Conservation (phyloP, 306 rosid genomes). For the Trifolium dubium region DNA sequence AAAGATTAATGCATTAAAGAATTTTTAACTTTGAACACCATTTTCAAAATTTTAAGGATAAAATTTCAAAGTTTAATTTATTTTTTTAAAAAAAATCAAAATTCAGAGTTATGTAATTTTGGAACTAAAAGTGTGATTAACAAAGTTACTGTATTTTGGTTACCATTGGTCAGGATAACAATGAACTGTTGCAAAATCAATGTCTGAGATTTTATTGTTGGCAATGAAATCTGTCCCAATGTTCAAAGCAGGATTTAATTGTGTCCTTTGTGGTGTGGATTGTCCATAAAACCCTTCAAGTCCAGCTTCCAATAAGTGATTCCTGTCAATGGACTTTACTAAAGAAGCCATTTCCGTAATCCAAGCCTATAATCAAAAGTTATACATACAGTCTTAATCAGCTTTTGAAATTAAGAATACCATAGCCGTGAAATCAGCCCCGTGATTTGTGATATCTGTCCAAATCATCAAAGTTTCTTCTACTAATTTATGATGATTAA, state of each 20-base stretch:
- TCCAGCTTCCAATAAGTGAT: conserved; percentile 87
- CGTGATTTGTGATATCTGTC: conserved; percentile 38
- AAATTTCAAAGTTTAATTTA: background rate
- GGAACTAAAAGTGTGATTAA: background rate
- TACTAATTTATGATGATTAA: too few species aligned
- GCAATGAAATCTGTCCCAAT: conserved; percentile 87
- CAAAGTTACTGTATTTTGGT: background rate
- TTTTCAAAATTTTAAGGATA: background rate
- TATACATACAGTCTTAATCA: conserved; percentile 14
- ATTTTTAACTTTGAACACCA: background rate
- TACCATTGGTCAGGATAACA: conserved; percentile 97
- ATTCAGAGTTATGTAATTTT: background rate
- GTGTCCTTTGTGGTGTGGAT: conserved; percentile 71
- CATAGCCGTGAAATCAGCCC: conserved; percentile 28
- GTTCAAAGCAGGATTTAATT: conserved; percentile 65
- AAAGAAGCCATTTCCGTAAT: conserved; percentile 86
- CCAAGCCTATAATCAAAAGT: conserved; percentile 67
- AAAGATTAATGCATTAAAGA: too few species aligned
- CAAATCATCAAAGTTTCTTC: background rate
- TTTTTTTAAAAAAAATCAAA: background rate
- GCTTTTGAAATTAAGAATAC: background rate
- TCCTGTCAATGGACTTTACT: conserved; percentile 86
- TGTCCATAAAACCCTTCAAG: conserved; percentile 91
- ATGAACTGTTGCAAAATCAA: conserved; percentile 89
- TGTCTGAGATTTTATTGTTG: conserved; percentile 63